These are phyloP conservation scores for Thozetella sp. DNA, from an alignment of 495 filamentous ascomycete species.

Conservation along the genomic window DNA sequence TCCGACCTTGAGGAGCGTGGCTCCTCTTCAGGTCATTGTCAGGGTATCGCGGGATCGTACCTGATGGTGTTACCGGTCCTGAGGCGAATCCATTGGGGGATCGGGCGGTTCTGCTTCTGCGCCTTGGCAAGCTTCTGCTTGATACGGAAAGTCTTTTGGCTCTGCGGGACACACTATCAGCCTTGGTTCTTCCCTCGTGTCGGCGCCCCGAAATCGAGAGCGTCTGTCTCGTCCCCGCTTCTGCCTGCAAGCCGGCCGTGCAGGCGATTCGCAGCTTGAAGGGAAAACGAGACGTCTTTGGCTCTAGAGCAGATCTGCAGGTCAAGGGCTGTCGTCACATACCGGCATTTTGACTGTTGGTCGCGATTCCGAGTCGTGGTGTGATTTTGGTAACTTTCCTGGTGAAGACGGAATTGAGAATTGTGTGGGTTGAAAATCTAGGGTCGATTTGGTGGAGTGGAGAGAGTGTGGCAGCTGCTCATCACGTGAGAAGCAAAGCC, in stretches of 20 bases:
- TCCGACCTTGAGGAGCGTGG: background rate
- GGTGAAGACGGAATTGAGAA: conserved; percentile 34
- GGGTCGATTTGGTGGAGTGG: conserved; percentile 21
- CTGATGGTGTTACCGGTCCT: conserved; percentile 98
- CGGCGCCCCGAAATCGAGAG: background rate
- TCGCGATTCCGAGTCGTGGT: conserved; percentile 40
- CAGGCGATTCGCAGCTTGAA: background rate
- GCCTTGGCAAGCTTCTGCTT: conserved; percentile 99
- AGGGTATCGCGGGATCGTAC: conserved; percentile 53
- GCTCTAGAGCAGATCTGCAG: background rate
- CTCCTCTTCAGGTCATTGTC: background rate
- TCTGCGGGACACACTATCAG: conserved; percentile 55
- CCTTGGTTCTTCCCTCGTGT: conserved; percentile 1
- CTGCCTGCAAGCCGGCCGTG: conserved; percentile 1
- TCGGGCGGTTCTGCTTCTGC: conserved; percentile 98
- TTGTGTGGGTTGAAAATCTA: conserved; percentile 36
- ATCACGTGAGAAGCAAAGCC: conserved; percentile 21
- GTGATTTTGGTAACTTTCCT: conserved; percentile 33
- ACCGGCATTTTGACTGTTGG: conserved; percentile 82
- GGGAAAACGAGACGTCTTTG: background rate
- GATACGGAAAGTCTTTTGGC: conserved; percentile 98
- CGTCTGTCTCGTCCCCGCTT: background rate
- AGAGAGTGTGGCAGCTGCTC: conserved; percentile 20
- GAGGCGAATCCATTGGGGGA: conserved; percentile 99
- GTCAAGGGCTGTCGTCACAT: conserved; percentile 37